These are phyloP conservation scores for Whalleya microplaca DNA, from an alignment of 2,329 filamentous ascomycete species.

Conservation along the genomic window DNA sequence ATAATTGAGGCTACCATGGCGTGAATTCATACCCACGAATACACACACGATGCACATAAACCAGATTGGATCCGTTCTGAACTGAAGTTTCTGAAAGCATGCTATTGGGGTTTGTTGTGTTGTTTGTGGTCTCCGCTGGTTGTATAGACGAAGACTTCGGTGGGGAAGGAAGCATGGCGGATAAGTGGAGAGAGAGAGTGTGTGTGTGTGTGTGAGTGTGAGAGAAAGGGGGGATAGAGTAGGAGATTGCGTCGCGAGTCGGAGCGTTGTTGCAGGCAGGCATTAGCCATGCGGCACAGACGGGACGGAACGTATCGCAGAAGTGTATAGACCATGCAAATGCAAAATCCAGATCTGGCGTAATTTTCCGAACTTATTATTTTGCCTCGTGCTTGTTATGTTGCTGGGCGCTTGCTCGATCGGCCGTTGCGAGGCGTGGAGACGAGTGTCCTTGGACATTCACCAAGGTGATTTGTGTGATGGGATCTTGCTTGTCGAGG, in stretches of 20 bases:
- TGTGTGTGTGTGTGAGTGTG: no score
- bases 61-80: not conserved
- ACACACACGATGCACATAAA: not conserved
- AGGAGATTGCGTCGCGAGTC: not conserved
- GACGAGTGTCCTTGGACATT: no score
- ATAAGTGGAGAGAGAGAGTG: not conserved
- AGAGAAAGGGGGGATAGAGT: not conserved
- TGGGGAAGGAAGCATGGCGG: not conserved
- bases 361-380: not conserved
- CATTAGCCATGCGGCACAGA: not conserved
- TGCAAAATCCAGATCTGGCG: not conserved
- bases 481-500: no score
- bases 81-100: not conserved
- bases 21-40: not conserved
- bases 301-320: not conserved
- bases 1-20: conserved; percentile 3
- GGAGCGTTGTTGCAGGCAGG: not conserved
- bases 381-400: not conserved
- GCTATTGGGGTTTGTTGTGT: not conserved
- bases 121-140: not conserved
- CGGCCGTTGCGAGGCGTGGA: not conserved
- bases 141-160: not conserved
- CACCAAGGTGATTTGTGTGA: not conserved
- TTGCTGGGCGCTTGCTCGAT: not conserved
- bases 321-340: not conserved